Base-by-base conservation (phyloP, 208 protist species). In the Wallacemonas sp. region DNA sequence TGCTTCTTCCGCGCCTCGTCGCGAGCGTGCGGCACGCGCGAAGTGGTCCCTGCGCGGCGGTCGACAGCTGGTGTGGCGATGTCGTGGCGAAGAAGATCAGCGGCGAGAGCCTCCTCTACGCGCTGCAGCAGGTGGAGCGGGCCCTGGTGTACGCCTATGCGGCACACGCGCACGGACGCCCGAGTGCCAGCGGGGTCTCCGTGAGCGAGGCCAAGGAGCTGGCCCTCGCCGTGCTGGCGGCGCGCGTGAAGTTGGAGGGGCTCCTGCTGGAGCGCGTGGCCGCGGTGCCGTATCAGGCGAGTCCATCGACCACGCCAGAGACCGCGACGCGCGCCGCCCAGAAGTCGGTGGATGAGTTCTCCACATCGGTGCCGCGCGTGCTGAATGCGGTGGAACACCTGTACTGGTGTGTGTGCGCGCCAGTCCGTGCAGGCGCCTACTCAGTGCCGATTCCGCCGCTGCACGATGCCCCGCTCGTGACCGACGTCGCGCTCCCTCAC, bases 71-170 rank as follows among this genome's bases (percentile, higher is more conserved):
- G 38, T 64, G 42, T 22, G 57, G 25, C 5, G 57, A 64, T 22
- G 57, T 64, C 7, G 22, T 7, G 5, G 14, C 7, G 5, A 38
- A 38, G 4, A 7, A 32, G 3, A 22, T 64, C 39, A 49, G 41
- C 57, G 57, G 41, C 23, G 57, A 64, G 26, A 49, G 57, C 25
- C 38, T 64, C 26, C 39, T 46, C 23, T 64, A 36, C 57, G 57
- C 57, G 10, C 38, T 64, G 42, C 33, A 64, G 39, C 41, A 39
- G 18, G 11, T 46, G 16, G 38, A 50, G 39, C 18, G 33, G 25
- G 39, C 41, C 5, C n/a, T 64, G 39, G 41, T 14, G 20, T 38
- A 49, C 57, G 39, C 8, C 38, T 46, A 46, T 20, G 57, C n/a
- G 20, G 50, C 31, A 5, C 7, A 28, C 42, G n/a, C n/a, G 36